Conservation (phyloP, 345 rosid genomes). For the Sisymbrium irio region DNA sequence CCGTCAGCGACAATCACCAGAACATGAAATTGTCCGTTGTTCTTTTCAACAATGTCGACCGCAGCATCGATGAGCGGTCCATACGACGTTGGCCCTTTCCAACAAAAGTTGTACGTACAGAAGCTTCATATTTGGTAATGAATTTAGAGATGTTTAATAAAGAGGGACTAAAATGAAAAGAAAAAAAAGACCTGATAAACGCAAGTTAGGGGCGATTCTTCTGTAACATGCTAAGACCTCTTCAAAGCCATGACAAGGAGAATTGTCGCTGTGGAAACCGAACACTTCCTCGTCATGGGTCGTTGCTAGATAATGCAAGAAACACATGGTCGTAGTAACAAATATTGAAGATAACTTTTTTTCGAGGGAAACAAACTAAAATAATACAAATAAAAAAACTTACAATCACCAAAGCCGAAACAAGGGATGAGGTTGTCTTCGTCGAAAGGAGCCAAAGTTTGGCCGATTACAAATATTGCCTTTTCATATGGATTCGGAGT, state of each 20-base stretch:
- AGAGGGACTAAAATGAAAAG: not conserved
- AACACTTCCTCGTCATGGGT: slow-evolving; percentile 74
- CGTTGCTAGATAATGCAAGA: slow-evolving; percentile 44
- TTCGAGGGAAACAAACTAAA: not conserved
- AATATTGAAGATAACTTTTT: not conserved
- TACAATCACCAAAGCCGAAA: slow-evolving; percentile 83
- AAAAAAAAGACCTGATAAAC: slow-evolving; percentile 54
- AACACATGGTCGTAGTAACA: not conserved
- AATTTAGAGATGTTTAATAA: not conserved
- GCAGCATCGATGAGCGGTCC: slow-evolving; percentile 71
- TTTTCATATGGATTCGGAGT: slow-evolving; percentile 75
- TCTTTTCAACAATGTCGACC: slow-evolving; percentile 61
- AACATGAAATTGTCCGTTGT: slow-evolving; percentile 73
- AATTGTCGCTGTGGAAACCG: slow-evolving; percentile 63
- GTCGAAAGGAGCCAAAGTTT: slow-evolving; percentile 77
- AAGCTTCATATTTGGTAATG: slow-evolving; percentile 1
- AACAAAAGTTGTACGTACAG: not conserved
- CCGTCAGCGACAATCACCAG: slow-evolving; percentile 76
- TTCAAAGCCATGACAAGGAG: slow-evolving; percentile 83
- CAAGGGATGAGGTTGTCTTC: slow-evolving; percentile 85
- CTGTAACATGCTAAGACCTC: slow-evolving; percentile 77
- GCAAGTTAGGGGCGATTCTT: slow-evolving; percentile 52
- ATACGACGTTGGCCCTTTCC: slow-evolving; percentile 74
- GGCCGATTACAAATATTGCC: slow-evolving; percentile 72
- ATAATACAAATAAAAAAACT: not conserved